Percentiles rank a stretch among this genome's conserved stretches.
Evolutionary conservation across 2,329 filamentous ascomycete genomes (phyloP).

Genomic region (Monilinia laxa): DNA sequence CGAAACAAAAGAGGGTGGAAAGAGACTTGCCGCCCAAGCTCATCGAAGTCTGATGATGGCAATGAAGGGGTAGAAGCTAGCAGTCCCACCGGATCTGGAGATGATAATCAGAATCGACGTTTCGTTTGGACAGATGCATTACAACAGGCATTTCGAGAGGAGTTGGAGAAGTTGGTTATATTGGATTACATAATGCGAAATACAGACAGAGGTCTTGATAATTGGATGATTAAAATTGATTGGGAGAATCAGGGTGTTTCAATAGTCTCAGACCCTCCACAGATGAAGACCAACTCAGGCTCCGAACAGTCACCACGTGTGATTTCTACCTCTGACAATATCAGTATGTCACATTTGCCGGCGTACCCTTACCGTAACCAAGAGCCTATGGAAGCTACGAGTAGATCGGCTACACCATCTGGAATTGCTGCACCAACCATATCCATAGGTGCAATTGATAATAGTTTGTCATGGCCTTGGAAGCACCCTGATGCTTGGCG

Average conservation of each 20-base stretch:
- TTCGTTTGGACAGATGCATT: slow-evolving; percentile 86
- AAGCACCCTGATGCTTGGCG: slow-evolving; percentile 67
- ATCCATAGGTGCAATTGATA: slow-evolving; percentile 90
- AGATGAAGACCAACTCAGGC: slow-evolving; percentile 61
- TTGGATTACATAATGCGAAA: slow-evolving; percentile 99
- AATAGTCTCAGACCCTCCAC: slow-evolving; percentile 77
- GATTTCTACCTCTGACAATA: slow-evolving; percentile 43
- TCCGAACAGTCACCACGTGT: slow-evolving; percentile 52
- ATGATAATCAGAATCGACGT: slow-evolving; percentile 34
- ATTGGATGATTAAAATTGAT: slow-evolving; percentile 99
- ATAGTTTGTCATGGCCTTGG: slow-evolving; percentile 93
- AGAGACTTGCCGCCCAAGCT: slow-evolving; percentile 71
- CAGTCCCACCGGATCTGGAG: slow-evolving; percentile 37
- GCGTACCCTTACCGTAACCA: slow-evolving; percentile 72
- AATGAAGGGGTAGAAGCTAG: slow-evolving; percentile 54
- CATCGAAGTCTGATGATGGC: slow-evolving; percentile 57
- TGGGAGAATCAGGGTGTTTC: slow-evolving; percentile 78
- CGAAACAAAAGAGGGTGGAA: slow-evolving; percentile 73
- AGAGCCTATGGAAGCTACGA: slow-evolving; percentile 80
- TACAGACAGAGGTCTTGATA: slow-evolving; percentile 92
- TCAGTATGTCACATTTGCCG: slow-evolving; percentile 32
- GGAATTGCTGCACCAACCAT: slow-evolving; percentile 49
- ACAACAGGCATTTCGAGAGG: slow-evolving; percentile 90
- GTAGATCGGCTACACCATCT: slow-evolving; percentile 44
- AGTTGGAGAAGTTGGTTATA: slow-evolving; percentile 95